phyloP scores from a whole-genome alignment of 83 land plant genomes.

The Picea abies region DNA sequence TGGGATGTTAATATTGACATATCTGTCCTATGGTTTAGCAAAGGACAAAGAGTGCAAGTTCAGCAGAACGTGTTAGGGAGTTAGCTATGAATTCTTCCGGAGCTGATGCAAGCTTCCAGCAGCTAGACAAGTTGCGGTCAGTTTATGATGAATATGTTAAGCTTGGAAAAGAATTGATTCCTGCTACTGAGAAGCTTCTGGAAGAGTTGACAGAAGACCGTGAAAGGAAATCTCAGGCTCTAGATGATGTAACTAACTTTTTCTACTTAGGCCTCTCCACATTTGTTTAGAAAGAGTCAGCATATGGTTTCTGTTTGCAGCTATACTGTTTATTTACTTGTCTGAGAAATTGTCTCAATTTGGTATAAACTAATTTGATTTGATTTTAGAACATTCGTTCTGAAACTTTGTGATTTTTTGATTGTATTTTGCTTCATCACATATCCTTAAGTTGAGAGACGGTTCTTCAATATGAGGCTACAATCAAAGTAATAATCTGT shows the following conservation, averaged over 20 bases:
- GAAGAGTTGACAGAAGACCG: slow-evolving; percentile 62
- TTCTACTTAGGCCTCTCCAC: not conserved
- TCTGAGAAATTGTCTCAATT: too few relatives aligned
- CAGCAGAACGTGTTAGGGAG: slow-evolving; percentile 78
- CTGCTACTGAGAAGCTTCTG: slow-evolving; percentile 62
- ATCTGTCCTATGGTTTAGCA: slow-evolving; percentile 56
- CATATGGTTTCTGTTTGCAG: not conserved
- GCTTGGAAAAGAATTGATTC: slow-evolving; percentile 72
- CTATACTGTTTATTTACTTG: not conserved
- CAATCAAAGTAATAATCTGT: not conserved
- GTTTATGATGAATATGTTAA: slow-evolving; percentile 93
- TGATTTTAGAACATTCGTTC: too few relatives aligned
- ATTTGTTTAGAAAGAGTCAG: not conserved
- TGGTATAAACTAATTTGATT: too few relatives aligned
- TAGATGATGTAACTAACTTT: slow-evolving; percentile 72
- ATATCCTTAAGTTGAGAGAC: too few relatives aligned
- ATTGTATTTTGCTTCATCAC: too few relatives aligned
- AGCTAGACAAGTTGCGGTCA: slow-evolving; percentile 88
- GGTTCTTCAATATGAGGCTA: not conserved
- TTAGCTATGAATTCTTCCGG: slow-evolving; percentile 54
- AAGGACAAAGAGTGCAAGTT: slow-evolving; percentile 78
- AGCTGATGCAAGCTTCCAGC: slow-evolving; percentile 82
- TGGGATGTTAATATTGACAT: slow-evolving; percentile 2
- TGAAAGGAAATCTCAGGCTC: slow-evolving; percentile 66
- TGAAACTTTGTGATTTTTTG: too few relatives aligned